Conservation (phyloP, 495 filamentous ascomycete species). For the Penicilliopsis zonata region DNA sequence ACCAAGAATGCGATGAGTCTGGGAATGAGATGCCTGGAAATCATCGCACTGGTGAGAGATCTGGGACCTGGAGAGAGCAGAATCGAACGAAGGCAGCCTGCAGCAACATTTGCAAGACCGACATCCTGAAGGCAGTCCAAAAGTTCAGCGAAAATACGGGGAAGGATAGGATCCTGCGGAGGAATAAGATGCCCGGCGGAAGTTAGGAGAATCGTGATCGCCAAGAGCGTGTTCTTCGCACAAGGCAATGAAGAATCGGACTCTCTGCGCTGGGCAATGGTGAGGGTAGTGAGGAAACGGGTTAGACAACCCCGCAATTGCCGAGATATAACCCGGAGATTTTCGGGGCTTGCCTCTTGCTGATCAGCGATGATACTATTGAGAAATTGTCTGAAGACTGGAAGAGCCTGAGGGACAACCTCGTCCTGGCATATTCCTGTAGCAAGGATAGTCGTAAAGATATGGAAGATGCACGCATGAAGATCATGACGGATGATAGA, state of each 20-base stretch:
- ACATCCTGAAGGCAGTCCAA: constrained; percentile 70
- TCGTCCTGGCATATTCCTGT: constrained; percentile 76
- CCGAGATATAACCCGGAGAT: constrained; percentile 25
- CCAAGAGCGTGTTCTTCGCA: constrained; percentile 86
- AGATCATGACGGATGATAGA: constrained; percentile 93
- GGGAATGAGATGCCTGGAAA: constrained; percentile 64
- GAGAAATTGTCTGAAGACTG: constrained; percentile 86
- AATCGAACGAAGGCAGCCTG: constrained; percentile 76
- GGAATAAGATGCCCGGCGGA: constrained; percentile 60
- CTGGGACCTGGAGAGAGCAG: constrained; percentile 54
- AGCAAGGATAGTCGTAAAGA: constrained; percentile 85
- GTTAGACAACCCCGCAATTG: constrained; percentile 64
- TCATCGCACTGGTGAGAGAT: constrained; percentile 56
- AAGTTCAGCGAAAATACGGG: constrained; percentile 59
- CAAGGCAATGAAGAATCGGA: constrained; percentile 68
- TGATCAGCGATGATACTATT: constrained; percentile 48
- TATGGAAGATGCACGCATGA: constrained; percentile 92
- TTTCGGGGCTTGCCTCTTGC: constrained; percentile 15
- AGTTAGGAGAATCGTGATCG: constrained; percentile 79
- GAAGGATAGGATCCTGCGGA: constrained; percentile 58
- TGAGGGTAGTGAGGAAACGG: constrained; percentile 68
- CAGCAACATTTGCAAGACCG: constrained; percentile 74
- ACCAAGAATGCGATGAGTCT: constrained; percentile 64
- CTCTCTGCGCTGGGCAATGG: constrained; percentile 74
- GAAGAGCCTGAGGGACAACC: constrained; percentile 81